Conservation (phyloP, 2,329 filamentous ascomycete species). For the Acrodontium crateriforme region DNA sequence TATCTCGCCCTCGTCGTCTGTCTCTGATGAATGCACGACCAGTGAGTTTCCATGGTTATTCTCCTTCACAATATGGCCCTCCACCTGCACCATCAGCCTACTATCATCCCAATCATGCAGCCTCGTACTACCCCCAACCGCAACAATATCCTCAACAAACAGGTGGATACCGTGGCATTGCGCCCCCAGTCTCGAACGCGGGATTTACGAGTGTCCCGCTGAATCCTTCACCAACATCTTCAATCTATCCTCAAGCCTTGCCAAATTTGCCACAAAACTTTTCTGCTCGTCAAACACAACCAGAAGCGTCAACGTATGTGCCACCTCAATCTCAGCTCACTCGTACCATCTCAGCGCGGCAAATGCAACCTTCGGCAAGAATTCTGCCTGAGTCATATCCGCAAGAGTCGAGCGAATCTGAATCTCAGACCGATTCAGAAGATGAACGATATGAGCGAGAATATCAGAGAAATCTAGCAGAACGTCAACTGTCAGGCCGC, state of each 20-base stretch:
- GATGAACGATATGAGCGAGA: constrained; percentile 1
- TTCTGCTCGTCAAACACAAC: constrained; percentile 14
- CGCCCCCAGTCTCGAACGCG: not conserved
- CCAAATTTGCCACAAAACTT: constrained; percentile 9
- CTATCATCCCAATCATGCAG: constrained; percentile 5
- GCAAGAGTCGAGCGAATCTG: constrained; percentile 3
- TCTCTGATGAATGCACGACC: constrained; percentile 2
- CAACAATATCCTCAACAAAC: constrained; percentile 4
- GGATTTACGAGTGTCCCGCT: constrained; percentile 1
- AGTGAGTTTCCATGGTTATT: constrained; percentile 3
- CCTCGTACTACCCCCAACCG: constrained; percentile 6
- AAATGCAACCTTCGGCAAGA: constrained; percentile 1
- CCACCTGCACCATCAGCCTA: constrained; percentile 17
- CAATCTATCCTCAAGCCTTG: constrained; percentile 7
- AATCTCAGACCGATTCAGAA: constrained; percentile 3
- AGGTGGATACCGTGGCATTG: constrained; percentile 12
- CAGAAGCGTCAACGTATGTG: constrained; percentile 7
- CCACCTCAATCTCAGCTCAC: not conserved
- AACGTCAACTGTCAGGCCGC: too few relatives aligned
- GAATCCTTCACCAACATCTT: constrained; percentile 8
- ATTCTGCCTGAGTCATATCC: constrained; percentile 3
- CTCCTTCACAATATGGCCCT: constrained; percentile 7
- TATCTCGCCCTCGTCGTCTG: too few relatives aligned
- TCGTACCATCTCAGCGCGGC: constrained; percentile 3
- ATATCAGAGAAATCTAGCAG: constrained; percentile 4